Base-by-base conservation (phyloP, 345 rosid species). In the Aethionema arabicum region DNA sequence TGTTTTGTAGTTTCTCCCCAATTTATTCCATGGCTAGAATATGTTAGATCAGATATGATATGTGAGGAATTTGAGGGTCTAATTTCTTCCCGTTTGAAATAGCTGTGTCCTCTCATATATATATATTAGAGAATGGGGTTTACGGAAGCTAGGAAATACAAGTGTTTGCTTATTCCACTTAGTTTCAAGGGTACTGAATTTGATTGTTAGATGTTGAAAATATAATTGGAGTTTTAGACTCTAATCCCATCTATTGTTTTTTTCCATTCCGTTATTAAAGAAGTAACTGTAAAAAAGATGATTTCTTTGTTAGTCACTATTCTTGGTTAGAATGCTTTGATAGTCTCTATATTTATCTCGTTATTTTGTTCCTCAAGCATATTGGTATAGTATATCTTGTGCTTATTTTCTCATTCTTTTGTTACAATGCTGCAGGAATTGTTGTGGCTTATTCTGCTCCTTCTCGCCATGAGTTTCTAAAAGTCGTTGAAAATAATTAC, bases 401-500 rank as follows among this genome's bases (percentile, higher is more conserved):
- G 44, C 70, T 21, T 58, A 37, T 12, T 35, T 61, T 58, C 60
- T 54, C 59, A 12, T n/a, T 51, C 30, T 70, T 68, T 71, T 44
- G 41, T 47, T 66, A 50, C 50, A 40, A 44, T 32, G 37, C 14
- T 77, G 72, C 80, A 92, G 96, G 98, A 32, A 76, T 92, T 27
- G 29, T 71, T 46, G 89, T 89, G 40, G 85, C 95, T 63, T 89
- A 81, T 69, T 76, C 90, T 50, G 95, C 91, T 73, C 93, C 96
- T 63, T 70, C 73, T 66, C 82, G 95, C 63, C 86, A 86, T 79
- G 85, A 81, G 78, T 85, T 89, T 80, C 80, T 92, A 42, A 85
- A 77, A 69, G 84, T 92, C 43, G 95, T 92, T 37, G 98, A 89
- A 59, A 92, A 92, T 72, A 85, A 80, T 71, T 92, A 79, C 74